Conservation (phyloP, 768 basidiomycete species). For the Candolleomyces eurysporus region DNA sequence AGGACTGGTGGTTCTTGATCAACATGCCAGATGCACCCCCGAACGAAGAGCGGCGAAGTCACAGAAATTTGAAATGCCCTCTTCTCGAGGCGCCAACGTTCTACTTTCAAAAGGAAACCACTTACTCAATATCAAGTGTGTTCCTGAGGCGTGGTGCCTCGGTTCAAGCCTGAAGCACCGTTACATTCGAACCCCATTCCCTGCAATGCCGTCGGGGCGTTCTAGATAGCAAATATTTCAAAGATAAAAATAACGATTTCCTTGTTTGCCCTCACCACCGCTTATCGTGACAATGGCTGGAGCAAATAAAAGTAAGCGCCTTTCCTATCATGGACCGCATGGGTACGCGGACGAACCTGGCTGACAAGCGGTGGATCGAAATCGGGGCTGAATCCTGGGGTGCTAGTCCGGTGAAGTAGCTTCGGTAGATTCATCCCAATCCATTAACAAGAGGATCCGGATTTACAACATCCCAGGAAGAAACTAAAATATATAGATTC, state of each 20-base stretch:
- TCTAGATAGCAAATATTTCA: neutral
- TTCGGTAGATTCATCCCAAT: neutral
- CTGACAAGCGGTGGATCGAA: neutral
- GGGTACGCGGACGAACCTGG: neutral
- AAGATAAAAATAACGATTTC: slow-evolving; percentile 1
- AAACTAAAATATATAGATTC: neutral
- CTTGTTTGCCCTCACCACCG: neutral
- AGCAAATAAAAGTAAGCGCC: neutral
- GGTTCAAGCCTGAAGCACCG: neutral
- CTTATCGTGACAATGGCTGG: neutral
- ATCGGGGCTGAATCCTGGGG: neutral
- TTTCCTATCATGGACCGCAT: neutral
- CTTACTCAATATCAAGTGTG: neutral
- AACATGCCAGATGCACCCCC: slow-evolving; percentile 3
- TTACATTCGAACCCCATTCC: neutral
- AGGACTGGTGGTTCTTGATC: slow-evolving; percentile 1
- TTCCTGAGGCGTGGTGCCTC: neutral
- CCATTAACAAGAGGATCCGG: slow-evolving; percentile 3
- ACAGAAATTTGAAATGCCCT: slow-evolving; percentile 1
- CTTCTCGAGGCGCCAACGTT: slow-evolving; percentile 2
- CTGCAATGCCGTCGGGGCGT: neutral
- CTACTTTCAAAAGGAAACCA: neutral
- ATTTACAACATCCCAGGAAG: slow-evolving; percentile 1
- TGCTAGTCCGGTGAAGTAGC: neutral
- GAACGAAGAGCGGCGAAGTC: slow-evolving; percentile 7